Evolutionary conservation across 2,329 filamentous ascomycete species (phyloP), one percentile per base, ranked within the genome.

Genomic region (Hymenoscyphus infarciens): DNA sequence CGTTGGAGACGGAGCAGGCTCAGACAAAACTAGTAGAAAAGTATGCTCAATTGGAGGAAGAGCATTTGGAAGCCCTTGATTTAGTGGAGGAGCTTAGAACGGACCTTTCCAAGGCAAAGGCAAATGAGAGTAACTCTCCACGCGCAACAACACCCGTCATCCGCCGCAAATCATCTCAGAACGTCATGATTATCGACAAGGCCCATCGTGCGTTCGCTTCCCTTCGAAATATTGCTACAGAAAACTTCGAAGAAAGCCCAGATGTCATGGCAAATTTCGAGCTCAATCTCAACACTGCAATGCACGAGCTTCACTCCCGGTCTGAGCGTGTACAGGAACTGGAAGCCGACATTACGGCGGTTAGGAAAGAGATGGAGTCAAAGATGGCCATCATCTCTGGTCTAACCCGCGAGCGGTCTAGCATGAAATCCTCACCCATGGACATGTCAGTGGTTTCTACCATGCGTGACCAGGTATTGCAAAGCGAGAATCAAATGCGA

Each of bases 361-460:
- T 92, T 25, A 95, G 91, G 80, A 97, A 92, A 79, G 95, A 99
- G 76, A 96, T 98, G 89, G 95, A 99, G 74, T 88, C 85, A 66
- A 99, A 99, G 83, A 92, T 94, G 81, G 91, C 91, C 33, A 93
- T 99, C 73, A 98, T 99, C 70, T 91, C 92, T 33, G 95, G 95
- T 6, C 81, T 99, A 66, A 96, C 95, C 3, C 88, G 95, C 60
- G 96, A 99, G 76, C 84, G 96, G 63, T 94, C 92, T 2, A 97
- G 92, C 77, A 83, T 97, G 78, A 92, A 94, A 74, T 81, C 83
- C 2, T 89, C 90, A 27, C 90, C 92, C 7, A 88, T 97, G 73
- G 95, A 99, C 73, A 96, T 97, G 74, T 93, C 91, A 0, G 87
- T 97, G 67, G 88, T 98, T 35, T 89, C 91, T 4, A 89, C 88